Base-by-base conservation (phyloP, 2,329 filamentous ascomycete genomes). In the Cercospora canescens region DNA sequence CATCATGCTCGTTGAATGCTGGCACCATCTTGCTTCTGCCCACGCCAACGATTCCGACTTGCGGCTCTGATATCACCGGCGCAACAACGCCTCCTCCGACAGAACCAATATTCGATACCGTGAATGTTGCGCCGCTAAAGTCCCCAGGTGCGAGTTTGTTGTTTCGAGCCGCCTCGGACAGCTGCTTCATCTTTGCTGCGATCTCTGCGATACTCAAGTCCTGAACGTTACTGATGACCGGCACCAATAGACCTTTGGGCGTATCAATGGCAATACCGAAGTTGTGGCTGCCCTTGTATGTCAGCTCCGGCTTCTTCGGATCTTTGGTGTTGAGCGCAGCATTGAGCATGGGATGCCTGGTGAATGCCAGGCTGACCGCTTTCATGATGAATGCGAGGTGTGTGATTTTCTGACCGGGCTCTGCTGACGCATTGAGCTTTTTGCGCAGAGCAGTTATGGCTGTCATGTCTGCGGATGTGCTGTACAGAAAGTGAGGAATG, bases 211-310 rank as follows among this genome's bases (percentile, higher is more conserved):
- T 90, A 75, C 89, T 95, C 71, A 90, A 88, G 21, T 84, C 83
- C 67, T 89, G 89, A 50, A 97, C 93, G 76, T 96, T 89, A 76
- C 90, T 92, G 77, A 99, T 88, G 54, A 98, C 95, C 1, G 95
- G 95, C 3, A 99, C 95, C 8, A 99, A 81, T 0, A 99, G 87
- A 2, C 95, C 95, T 6, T 85, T 84, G 0, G 94, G 93, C 0
- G 94, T 96, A 79, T 99, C 95, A 86, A 99, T 95, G 64, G 95
- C 95, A 35, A 99, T 86, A 67, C 95, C 95, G 68, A 99, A 94
- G 80, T 99, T 96, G 84, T 99, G 95, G 75, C 91, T 89, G 61
- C 88, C 87, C 64, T 94, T 91, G 82, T 92, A 88, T 63, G 94
- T 82, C 3, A 99, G 84, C 35, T 86, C 86, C 0, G 94, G 93